Base-by-base conservation (phyloP, 2,329 filamentous ascomycete species). In the Beauveria scarabaeidicola region DNA sequence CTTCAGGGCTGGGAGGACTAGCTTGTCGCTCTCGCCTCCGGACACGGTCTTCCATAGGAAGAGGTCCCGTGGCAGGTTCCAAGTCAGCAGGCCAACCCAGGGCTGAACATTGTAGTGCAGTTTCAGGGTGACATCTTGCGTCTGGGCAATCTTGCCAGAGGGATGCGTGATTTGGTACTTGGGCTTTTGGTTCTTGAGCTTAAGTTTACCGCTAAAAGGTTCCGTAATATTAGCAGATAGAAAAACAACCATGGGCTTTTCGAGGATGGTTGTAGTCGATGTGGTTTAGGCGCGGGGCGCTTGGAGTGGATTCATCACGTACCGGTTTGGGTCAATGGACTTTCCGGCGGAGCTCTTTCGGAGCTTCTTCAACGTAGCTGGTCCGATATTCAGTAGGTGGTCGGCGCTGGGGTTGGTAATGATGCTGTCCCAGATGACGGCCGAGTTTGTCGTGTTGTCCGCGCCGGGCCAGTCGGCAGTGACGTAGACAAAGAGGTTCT, bases 151-250 rank as follows among this genome's bases (percentile, higher is more conserved):
- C 72, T 86, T 86, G 62, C 92, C 89, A 11, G 82, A 83, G 11
- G 93, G 89, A 72, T 97, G 91, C 5, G 92, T 96, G 75, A 99
- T 94, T 71, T 96, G 91, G 79, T 99, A 99, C 75, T 99, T 99
- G 3, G 92, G 89, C 70, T 87, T 88, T 73, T 96, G 90, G 73
- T 92, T 92, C 70, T 86, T 85, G 65, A 97, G 81, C 60, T 84
- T 81, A 43, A 97, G 75, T 57, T 89, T 81, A 32, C 92, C 93
- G 6, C 87, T 86, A 61, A 61, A 54, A 7, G 57, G 17, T n/a
- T 13, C 19, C 38, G 8, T 19, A 0, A 11, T 4, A 51, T 58
- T 48, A 66, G 59, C 21, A 41, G 38, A 40, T 8, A 6, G n/a
- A 36, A 36, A 43, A 36, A 15, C 27, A 40, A n/a, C 23, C 25